Percentiles rank a stretch among this genome's conserved stretches.
Evolutionary conservation across 331 rosid genomes (phyloP).

Genomic region (Malus hybrid): DNA sequence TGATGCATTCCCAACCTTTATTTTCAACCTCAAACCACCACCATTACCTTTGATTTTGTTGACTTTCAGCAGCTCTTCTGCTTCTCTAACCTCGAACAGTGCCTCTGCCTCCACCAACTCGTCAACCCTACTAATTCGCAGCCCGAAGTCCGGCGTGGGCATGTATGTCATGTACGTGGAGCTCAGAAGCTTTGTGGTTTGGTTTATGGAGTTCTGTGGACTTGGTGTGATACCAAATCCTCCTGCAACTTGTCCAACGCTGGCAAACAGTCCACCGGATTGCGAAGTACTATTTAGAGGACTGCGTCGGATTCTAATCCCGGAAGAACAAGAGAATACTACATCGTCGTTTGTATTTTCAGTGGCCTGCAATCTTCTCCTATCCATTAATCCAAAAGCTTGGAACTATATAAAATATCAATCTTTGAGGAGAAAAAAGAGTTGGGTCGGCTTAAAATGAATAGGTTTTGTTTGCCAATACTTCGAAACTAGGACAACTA

Average conservation of each 20-base stretch:
- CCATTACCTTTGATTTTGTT: slow-evolving; percentile 9
- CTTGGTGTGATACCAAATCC: slow-evolving; percentile 45
- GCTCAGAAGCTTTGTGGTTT: slow-evolving; percentile 13
- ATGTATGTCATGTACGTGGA: slow-evolving; percentile 39
- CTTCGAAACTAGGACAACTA: too few relatives aligned
- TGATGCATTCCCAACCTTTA: slow-evolving; percentile 50
- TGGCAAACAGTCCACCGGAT: slow-evolving; percentile 50
- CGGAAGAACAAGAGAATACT: slow-evolving; percentile 31
- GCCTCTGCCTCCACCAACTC: slow-evolving; percentile 17
- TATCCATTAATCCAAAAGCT: slow-evolving; percentile 18
- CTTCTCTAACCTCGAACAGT: slow-evolving; percentile 26
- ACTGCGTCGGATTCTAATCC: slow-evolving; percentile 29
- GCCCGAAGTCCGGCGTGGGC: slow-evolving; percentile 23
- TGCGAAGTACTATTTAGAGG: too few relatives aligned
- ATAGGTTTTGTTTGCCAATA: too few relatives aligned
- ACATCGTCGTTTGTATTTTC: slow-evolving; percentile 18
- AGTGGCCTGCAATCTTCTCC: slow-evolving; percentile 13
- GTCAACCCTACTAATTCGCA: slow-evolving; percentile 1
- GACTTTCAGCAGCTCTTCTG: slow-evolving; percentile 2
- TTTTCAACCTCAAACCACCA: slow-evolving; percentile 36
- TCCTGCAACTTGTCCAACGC: slow-evolving; percentile 51
- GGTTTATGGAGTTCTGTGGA: slow-evolving; percentile 24
- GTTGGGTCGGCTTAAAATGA: too few relatives aligned
- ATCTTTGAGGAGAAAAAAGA: too few relatives aligned
- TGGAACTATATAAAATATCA: neutral